Percentiles rank a stretch among this genome's conserved stretches.
Conservation (phyloP, 208 protist species). For the Trypanosoma melophagium region DNA sequence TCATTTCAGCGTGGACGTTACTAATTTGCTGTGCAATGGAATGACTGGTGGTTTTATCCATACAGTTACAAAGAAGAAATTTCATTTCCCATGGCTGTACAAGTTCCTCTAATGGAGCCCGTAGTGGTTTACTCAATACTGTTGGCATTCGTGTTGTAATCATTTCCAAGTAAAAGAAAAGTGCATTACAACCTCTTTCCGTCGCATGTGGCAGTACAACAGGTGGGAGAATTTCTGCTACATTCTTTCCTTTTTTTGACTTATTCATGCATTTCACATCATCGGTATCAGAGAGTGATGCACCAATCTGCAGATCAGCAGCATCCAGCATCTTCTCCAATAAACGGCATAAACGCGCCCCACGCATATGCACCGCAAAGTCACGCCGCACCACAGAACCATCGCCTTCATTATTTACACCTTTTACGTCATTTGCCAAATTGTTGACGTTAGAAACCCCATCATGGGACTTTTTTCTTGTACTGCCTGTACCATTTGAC, state of each 20-base stretch:
- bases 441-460: background rate
- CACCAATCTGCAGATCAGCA: slow-evolving; percentile 40
- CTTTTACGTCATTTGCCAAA: too few relatives aligned
- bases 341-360: slow-evolving; percentile 72
- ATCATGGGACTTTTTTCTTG: too few relatives aligned
- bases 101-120: slow-evolving; percentile 77
- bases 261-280: background rate
- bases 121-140: slow-evolving; percentile 75
- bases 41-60: slow-evolving; percentile 24
- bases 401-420: background rate
- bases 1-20: background rate
- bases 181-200: slow-evolving; percentile 54
- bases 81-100: slow-evolving; percentile 83
- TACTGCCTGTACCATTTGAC: background rate
- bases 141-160: slow-evolving; percentile 74
- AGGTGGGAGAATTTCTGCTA: slow-evolving; percentile 48
- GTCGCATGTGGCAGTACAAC: slow-evolving; percentile 74
- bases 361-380: slow-evolving; percentile 77
- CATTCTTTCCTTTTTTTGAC: slow-evolving; percentile 12
- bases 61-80: slow-evolving; percentile 61
- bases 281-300: background rate
- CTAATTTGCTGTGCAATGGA: slow-evolving; percentile 11
- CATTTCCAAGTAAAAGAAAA: slow-evolving; percentile 76
- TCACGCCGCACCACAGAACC: slow-evolving; percentile 37
- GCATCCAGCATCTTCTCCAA: slow-evolving; percentile 74